A percentile compares a stretch with the other conserved stretches of the same genome.
phyloP scores from a whole-genome alignment of 352 stramenopile species.

The Pythium volutum region DNA sequence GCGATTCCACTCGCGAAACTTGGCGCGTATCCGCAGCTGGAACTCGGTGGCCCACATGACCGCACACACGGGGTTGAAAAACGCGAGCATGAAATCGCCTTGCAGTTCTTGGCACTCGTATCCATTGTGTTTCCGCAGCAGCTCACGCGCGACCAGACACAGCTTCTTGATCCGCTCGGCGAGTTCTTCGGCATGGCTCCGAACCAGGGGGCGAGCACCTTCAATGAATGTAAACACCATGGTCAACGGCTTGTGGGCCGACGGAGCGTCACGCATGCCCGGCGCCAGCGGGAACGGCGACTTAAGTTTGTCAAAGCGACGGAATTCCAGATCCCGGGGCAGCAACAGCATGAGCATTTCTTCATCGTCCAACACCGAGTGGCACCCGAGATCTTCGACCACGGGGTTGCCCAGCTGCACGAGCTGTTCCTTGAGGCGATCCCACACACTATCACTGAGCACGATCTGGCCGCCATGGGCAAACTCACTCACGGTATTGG shows the following conservation, averaged over 20 bases:
- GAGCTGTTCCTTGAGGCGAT: slow-evolving; percentile 83
- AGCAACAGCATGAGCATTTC: slow-evolving; percentile 80
- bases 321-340: slow-evolving; percentile 70
- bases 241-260: slow-evolving; percentile 70
- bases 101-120: slow-evolving; percentile 89
- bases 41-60: slow-evolving; percentile 88
- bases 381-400: slow-evolving; percentile 81
- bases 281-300: slow-evolving; percentile 68
- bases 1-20: slow-evolving; percentile 74
- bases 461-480: slow-evolving; percentile 83
- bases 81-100: slow-evolving; percentile 88
- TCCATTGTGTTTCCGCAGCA: slow-evolving; percentile 78
- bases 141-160: slow-evolving; percentile 69
- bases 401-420: slow-evolving; percentile 85
- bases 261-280: slow-evolving; percentile 80
- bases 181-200: slow-evolving; percentile 78
- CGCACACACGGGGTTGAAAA: slow-evolving; percentile 76
- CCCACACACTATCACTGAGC: slow-evolving; percentile 82
- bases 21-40: slow-evolving; percentile 71
- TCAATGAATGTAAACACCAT: slow-evolving; percentile 91
- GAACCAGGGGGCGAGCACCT: slow-evolving; percentile 74
- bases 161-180: slow-evolving; percentile 83
- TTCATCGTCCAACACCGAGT: slow-evolving; percentile 68
- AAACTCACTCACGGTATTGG: slow-evolving; percentile 81
- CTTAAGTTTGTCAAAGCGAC: slow-evolving; percentile 70